Evolutionary conservation across 805 yeast genomes (phyloP).

Genomic region (Maudiozyma pseudohumilis): DNA sequence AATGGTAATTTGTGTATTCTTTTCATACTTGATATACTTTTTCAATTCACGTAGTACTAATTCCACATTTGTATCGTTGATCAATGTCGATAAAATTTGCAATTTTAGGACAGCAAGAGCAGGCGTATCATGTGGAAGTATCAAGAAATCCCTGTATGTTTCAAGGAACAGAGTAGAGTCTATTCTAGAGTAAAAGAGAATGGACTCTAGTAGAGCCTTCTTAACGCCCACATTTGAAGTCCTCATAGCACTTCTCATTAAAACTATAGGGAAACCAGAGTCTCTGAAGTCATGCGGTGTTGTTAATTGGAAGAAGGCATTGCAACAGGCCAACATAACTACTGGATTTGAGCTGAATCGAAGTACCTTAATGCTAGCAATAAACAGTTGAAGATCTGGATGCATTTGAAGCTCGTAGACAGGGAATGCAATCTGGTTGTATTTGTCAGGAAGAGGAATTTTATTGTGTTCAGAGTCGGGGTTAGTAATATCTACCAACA

Average conservation of each 20-base stretch:
- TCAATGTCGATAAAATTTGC: conserved; percentile 48
- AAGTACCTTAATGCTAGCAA: conserved; percentile 38
- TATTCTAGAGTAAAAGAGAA: conserved; percentile 29
- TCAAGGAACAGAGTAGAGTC: conserved; percentile 30
- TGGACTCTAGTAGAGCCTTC: conserved; percentile 37
- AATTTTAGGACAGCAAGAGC: conserved; percentile 43
- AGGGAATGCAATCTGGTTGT: conserved; percentile 31
- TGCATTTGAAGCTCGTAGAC: conserved; percentile 38
- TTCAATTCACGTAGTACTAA: conserved; percentile 52
- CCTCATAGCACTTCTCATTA: conserved; percentile 35
- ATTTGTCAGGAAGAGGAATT: conserved; percentile 37
- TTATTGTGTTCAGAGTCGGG: conserved; percentile 9
- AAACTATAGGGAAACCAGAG: conserved; percentile 39
- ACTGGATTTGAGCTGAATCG: conserved; percentile 44
- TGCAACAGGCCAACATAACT: conserved; percentile 52
- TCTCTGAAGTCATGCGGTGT: conserved; percentile 44
- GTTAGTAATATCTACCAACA: conserved; percentile 28
- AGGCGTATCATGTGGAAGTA: conserved; percentile 45
- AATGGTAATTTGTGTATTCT: conserved; percentile 23
- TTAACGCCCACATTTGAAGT: conserved; percentile 29
- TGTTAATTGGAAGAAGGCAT: conserved; percentile 47
- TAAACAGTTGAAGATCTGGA: conserved; percentile 47
- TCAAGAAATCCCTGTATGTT: conserved; percentile 40
- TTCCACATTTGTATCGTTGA: conserved; percentile 42
- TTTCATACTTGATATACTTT: conserved; percentile 35